Conservation (phyloP, 2,329 filamentous ascomycete genomes). For the Aspergillus thermomutatus region DNA sequence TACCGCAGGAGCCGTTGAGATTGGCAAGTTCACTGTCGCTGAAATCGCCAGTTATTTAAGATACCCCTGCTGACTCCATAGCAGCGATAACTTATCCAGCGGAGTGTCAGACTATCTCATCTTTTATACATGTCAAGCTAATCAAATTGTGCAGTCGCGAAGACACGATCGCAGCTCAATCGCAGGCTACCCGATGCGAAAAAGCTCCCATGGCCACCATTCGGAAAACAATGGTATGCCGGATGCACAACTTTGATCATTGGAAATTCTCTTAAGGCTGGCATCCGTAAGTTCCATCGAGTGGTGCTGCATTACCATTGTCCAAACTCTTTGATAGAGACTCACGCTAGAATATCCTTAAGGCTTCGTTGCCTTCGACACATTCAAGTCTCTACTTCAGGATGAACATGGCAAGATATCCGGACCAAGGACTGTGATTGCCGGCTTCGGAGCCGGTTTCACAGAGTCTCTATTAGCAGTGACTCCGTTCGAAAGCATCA, state of each 20-base stretch:
- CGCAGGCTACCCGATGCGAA: conserved; percentile 72
- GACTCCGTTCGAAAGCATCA: conserved; percentile 96
- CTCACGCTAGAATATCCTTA: not conserved
- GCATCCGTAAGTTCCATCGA: conserved; percentile 65
- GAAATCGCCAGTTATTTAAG: not conserved
- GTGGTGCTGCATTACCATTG: not conserved
- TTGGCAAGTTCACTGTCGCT: conserved; percentile 53
- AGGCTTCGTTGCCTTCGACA: conserved; percentile 95
- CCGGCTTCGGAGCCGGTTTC: conserved; percentile 89
- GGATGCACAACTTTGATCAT: conserved; percentile 96
- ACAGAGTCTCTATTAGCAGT: conserved; percentile 92
- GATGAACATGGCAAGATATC: conserved; percentile 85
- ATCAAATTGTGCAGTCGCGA: conserved; percentile 63
- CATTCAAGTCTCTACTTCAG: conserved; percentile 79
- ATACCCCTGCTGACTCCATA: conserved; percentile 19
- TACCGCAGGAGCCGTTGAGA: conserved; percentile 91
- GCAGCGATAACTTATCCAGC: conserved; percentile 87
- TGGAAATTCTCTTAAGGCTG: conserved; percentile 94
- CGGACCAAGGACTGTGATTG: conserved; percentile 84
- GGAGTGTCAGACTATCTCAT: conserved; percentile 62
- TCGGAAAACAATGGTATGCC: conserved; percentile 93
- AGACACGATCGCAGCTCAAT: conserved; percentile 93
- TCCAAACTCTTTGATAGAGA: not conserved
- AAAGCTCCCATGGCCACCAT: conserved; percentile 92
- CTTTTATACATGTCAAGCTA: conserved; percentile 1